These are phyloP conservation scores for Brassica nigra DNA, from an alignment of 345 rosid genomes.

Conservation along the genomic window DNA sequence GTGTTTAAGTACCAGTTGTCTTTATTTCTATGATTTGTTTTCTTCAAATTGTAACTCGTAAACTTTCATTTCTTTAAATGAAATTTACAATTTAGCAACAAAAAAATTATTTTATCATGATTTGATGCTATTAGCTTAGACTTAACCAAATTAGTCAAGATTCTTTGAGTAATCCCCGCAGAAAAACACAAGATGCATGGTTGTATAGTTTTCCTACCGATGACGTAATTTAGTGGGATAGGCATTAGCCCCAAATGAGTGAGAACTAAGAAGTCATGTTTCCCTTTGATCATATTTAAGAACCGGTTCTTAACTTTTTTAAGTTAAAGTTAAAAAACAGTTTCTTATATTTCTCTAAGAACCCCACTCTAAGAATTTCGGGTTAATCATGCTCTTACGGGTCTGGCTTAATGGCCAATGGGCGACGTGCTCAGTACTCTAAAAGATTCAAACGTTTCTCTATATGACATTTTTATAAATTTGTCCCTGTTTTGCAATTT, in stretches of 20 bases:
- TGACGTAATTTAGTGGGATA: background rate
- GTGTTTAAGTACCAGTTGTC: background rate
- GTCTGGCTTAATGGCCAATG: too few species aligned
- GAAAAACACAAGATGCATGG: background rate
- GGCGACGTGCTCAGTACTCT: too few species aligned
- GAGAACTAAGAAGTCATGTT: too few species aligned
- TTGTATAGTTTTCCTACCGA: background rate
- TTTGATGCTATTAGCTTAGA: background rate
- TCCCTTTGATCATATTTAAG: too few species aligned
- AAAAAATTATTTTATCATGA: background rate
- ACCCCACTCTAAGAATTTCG: too few species aligned
- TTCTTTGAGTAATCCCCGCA: background rate
- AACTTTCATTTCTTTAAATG: background rate
- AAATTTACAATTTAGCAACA: background rate
- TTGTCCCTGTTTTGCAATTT: background rate
- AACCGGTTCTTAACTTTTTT: too few species aligned
- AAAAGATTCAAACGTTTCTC: too few species aligned
- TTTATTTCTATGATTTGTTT: background rate
- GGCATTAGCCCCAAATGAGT: too few species aligned
- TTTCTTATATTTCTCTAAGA: too few species aligned
- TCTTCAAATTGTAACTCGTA: too few species aligned
- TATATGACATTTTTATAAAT: background rate
- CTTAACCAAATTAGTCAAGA: background rate
- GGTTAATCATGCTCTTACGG: too few species aligned
- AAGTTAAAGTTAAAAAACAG: too few species aligned